Conservation (phyloP, 306 rosid genomes). For the Cyclanthera cordifolia region DNA sequence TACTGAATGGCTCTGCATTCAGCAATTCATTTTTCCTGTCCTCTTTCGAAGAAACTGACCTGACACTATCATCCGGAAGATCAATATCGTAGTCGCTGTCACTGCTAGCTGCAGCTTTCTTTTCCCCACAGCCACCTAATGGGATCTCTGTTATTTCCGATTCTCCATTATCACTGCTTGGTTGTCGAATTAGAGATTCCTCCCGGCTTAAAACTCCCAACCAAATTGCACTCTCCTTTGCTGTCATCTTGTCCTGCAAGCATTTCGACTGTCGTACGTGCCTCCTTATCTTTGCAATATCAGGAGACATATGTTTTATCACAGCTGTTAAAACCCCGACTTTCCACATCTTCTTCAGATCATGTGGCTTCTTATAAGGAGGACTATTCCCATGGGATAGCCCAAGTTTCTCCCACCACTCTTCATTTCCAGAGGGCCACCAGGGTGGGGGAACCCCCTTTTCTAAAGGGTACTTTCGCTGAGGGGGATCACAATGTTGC, state of each 20-base stretch:
- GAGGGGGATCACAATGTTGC: conserved; percentile 69
- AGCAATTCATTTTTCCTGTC: conserved; percentile 33
- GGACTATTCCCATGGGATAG: conserved; percentile 32
- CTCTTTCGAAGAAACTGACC: conserved; percentile 83
- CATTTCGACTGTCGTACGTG: conserved; percentile 40
- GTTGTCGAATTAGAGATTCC: conserved; percentile 50
- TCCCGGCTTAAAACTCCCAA: conserved; percentile 41
- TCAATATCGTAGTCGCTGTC: conserved; percentile 77
- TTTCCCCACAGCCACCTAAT: conserved; percentile 25
- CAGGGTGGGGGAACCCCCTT: conserved; percentile 62
- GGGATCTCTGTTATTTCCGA: conserved; percentile 65
- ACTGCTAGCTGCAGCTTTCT: conserved; percentile 48
- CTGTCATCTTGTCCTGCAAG: conserved; percentile 58
- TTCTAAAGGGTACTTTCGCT: conserved; percentile 49
- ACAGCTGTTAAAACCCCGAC: conserved; percentile 48
- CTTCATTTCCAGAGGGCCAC: conserved; percentile 65
- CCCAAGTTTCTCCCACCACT: conserved; percentile 57
- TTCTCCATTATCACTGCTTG: conserved; percentile 70
- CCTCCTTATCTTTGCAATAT: conserved; percentile 36
- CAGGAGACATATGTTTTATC: conserved; percentile 56
- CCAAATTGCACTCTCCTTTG: conserved; percentile 64
- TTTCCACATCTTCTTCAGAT: conserved; percentile 68
- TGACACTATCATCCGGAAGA: conserved; percentile 52
- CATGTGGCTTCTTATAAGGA: conserved; percentile 74
- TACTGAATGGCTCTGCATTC: conserved; percentile 45